Evolutionary conservation across 2,329 filamentous ascomycete species (phyloP).

Genomic region (Cladosporium halotolerans): DNA sequence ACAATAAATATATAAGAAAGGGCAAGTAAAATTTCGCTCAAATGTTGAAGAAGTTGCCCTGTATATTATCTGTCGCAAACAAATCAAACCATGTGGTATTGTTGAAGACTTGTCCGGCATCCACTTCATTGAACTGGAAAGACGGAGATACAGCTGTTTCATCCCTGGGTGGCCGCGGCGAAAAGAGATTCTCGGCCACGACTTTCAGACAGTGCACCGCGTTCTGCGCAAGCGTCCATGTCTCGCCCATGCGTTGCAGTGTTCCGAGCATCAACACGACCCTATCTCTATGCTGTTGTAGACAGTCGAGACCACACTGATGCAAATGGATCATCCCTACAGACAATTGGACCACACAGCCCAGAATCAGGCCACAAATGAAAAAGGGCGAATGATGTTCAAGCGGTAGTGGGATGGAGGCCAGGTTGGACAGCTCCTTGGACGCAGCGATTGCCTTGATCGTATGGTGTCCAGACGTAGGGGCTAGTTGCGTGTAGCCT

Average conservation of each 20-base stretch:
- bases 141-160: not conserved
- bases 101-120: not conserved
- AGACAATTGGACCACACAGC: slow-evolving; percentile 73
- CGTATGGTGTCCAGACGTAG: slow-evolving; percentile 51
- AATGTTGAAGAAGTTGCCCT: not conserved
- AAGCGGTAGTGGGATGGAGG: slow-evolving; percentile 66
- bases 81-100: not conserved
- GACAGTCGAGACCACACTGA: slow-evolving; percentile 51
- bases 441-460: slow-evolving; percentile 75
- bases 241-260: slow-evolving; percentile 58
- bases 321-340: slow-evolving; percentile 54
- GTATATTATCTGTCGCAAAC: not conserved
- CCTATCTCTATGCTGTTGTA: slow-evolving; percentile 60
- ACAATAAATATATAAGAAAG: not conserved
- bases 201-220: slow-evolving; percentile 70
- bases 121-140: not conserved
- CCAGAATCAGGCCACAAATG: slow-evolving; percentile 70
- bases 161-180: not conserved
- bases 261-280: slow-evolving; percentile 72
- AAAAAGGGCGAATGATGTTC: slow-evolving; percentile 77
- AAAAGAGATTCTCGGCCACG: slow-evolving; percentile 60
- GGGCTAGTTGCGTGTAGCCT: slow-evolving; percentile 46
- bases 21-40: not conserved
- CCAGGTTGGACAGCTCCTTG: slow-evolving; percentile 67
- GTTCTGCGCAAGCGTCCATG: slow-evolving; percentile 66